phyloP scores from a whole-genome alignment of 1,139 yeast genomes.

The Yamadazyma taylorii region DNA sequence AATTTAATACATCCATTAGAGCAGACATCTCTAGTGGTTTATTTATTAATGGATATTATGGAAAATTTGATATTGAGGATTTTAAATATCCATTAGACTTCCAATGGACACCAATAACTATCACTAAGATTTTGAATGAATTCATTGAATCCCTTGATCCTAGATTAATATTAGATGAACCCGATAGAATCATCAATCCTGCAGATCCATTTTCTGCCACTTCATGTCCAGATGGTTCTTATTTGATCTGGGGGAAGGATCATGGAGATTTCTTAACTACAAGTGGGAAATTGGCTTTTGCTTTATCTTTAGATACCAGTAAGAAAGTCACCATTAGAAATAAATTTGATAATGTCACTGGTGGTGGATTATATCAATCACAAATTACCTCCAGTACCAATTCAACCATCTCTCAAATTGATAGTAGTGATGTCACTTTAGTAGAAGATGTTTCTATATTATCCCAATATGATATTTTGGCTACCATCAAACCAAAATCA shows the following conservation, averaged over 20 bases:
- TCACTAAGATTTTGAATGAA: conserved; percentile 47
- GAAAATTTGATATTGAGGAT: conserved; percentile 46
- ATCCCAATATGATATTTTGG: conserved; percentile 57
- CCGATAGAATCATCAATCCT: conserved; percentile 9
- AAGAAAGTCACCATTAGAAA: conserved; percentile 57
- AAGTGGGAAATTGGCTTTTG: conserved; percentile 67
- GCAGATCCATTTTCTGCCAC: conserved; percentile 34
- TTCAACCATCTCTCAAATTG: conserved; percentile 39
- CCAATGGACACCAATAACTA: conserved; percentile 58
- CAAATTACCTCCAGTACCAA: conserved; percentile 50
- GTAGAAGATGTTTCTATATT: conserved; percentile 61
- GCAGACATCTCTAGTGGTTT: conserved; percentile 75
- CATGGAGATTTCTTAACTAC: conserved; percentile 54
- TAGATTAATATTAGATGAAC: conserved; percentile 14
- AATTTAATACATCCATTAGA: conserved; percentile 46
- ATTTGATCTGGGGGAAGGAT: conserved; percentile 70
- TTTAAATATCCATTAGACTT: conserved; percentile 52
- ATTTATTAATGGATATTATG: conserved; percentile 51
- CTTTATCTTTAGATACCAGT: conserved; percentile 66
- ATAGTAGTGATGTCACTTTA: conserved; percentile 61
- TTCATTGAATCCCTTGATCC: conserved; percentile 40
- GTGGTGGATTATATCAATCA: conserved; percentile 81
- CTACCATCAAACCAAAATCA: conserved; percentile 59
- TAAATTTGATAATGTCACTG: conserved; percentile 66
- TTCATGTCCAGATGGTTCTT: conserved; percentile 49